A percentile compares a stretch with the other conserved stretches of the same genome.
Conservation (phyloP, 441 rosid species). For the Pelargonium australe region DNA sequence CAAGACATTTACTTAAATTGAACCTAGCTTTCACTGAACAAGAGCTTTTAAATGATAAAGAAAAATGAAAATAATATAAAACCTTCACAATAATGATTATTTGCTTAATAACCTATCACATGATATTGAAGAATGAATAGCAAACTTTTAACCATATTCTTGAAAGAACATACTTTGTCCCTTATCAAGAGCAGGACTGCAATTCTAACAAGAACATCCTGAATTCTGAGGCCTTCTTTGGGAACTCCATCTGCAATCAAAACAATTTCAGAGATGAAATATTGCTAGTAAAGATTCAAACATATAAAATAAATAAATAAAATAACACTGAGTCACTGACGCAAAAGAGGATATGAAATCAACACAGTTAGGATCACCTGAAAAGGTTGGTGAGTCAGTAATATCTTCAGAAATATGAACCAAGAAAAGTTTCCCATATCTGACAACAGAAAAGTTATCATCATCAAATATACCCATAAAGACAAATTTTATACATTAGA, state of each 20-base stretch:
- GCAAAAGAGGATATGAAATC: slow-evolving; percentile 11
- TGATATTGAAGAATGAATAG: not conserved
- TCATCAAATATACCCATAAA: too few relatives aligned
- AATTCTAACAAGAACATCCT: slow-evolving; percentile 80
- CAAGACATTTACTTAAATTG: not conserved
- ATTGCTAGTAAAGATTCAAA: slow-evolving; percentile 19
- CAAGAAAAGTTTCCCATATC: slow-evolving; percentile 76
- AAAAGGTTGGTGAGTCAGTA: slow-evolving; percentile 61
- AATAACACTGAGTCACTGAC: not conserved
- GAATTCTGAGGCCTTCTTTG: slow-evolving; percentile 92
- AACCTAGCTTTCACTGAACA: not conserved
- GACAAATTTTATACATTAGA: too few relatives aligned
- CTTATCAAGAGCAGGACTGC: slow-evolving; percentile 54
- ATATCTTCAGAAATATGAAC: slow-evolving; percentile 62
- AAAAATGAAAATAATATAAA: too few relatives aligned
- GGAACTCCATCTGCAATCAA: slow-evolving; percentile 87
- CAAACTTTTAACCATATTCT: slow-evolving; percentile 7
- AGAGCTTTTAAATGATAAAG: not conserved
- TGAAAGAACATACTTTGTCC: slow-evolving; percentile 57
- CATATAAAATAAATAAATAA: slow-evolving; percentile 12
- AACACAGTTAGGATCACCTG: slow-evolving; percentile 42
- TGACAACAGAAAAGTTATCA: slow-evolving; percentile 19
- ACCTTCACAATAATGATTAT: not conserved
- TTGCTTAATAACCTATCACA: not conserved
- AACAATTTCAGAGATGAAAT: slow-evolving; percentile 15